phyloP scores from a whole-genome alignment of 805 yeast genomes.

The Candida germanica region DNA sequence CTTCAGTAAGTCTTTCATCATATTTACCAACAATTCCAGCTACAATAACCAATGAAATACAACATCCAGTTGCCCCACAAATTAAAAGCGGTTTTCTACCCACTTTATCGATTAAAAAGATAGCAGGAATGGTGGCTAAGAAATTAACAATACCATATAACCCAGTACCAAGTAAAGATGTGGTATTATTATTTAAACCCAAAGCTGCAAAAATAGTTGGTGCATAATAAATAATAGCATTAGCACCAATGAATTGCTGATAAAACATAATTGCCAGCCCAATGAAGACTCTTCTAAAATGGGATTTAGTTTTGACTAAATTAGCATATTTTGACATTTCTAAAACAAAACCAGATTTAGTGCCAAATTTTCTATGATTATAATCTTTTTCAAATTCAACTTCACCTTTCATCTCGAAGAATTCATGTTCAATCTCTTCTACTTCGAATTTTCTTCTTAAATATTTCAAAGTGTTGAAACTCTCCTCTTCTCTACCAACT shows the following conservation, averaged over 20 bases:
- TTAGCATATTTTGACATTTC: slow-evolving; percentile 11
- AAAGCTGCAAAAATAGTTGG: slow-evolving; percentile 29
- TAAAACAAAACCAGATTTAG: slow-evolving; percentile 10
- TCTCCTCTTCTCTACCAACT: slow-evolving; percentile 49
- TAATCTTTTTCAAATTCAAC: slow-evolving; percentile 13
- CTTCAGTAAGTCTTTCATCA: slow-evolving; percentile 11
- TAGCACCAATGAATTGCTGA: slow-evolving; percentile 34
- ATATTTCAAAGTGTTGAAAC: slow-evolving; percentile 38
- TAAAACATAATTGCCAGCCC: slow-evolving; percentile 27
- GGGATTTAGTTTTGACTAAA: slow-evolving; percentile 11
- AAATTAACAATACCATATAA: slow-evolving; percentile 32
- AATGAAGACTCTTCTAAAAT: slow-evolving; percentile 32
- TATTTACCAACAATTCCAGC: slow-evolving; percentile 18
- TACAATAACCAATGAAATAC: slow-evolving; percentile 27
- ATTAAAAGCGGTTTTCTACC: slow-evolving; percentile 36
- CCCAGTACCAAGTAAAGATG: slow-evolving; percentile 27
- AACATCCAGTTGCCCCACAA: slow-evolving; percentile 31
- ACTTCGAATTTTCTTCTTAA: slow-evolving; percentile 27
- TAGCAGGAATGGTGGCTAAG: slow-evolving; percentile 32
- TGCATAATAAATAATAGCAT: slow-evolving; percentile 34
- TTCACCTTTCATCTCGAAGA: slow-evolving; percentile 16
- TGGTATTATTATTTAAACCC: slow-evolving; percentile 22
- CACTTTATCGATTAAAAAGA: slow-evolving; percentile 31
- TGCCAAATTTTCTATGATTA: slow-evolving; percentile 10
- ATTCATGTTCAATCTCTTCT: slow-evolving; percentile 18